Base-by-base conservation (phyloP, 345 rosid genomes). In the Hevea brasiliensis region DNA sequence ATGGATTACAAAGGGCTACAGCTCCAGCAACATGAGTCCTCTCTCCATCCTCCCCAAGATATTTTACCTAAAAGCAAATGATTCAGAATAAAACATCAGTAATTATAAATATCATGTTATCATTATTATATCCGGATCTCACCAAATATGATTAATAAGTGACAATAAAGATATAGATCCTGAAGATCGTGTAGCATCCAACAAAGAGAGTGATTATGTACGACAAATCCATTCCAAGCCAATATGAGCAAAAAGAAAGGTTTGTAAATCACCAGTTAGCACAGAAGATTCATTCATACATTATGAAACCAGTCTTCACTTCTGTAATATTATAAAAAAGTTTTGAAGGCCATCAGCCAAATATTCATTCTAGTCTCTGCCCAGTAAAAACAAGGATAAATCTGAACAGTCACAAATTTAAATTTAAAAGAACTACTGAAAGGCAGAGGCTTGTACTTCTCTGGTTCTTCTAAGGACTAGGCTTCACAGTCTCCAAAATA, bases 21-120 rank as follows among this genome's bases (percentile, higher is more conserved):
- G 94, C 98, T 29, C 96, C 97, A 48, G 90, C 88, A 72, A 90
- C 18, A 27, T 94, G 92, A 79, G 88, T 86, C 67, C 75, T 83
- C 75, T 84, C 89, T 55, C 89, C 90, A 55, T 90, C 90, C 84
- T 92, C 98, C 8, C 98, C 98, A 68, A 92, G 97, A 84, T 92
- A 94, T 83, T 94, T 94, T 69, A 92, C 98, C 98, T 94, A 79
- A 60, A 81, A 75, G 26, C 65, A 68, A 42, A 70, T 44, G 32
- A 44, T 65, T 61, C 42, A 58, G 13, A 12, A 62, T 4, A 48
- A 68, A 27, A 23, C 21, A 61, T 41, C 44, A 70, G 10, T 8
- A 66, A n/a, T n/a, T n/a, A n/a, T 18, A 17, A 63, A 67, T 44
- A 51, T 53, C 40, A 56, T 58, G 65, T 54, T 58, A 24, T 45